Evolutionary conservation across 345 rosid genomes (phyloP), one percentile per base, ranked within the genome.

Genomic region (Cardamine chenopodiifolia): DNA sequence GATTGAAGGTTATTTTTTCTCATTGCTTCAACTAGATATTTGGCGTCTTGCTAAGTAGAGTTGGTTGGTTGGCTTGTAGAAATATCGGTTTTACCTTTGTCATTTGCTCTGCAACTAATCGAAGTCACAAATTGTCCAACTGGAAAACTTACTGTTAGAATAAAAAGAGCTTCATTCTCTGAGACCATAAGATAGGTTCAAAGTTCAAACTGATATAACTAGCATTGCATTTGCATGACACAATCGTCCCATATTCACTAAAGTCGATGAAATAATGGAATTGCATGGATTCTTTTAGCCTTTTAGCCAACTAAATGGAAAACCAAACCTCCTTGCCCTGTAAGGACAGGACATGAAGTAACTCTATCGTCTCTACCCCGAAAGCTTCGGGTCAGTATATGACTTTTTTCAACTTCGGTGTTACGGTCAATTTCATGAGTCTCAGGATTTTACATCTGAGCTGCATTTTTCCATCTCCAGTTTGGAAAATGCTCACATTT

Each of bases 261-360:
- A 76, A 67, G 69, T 68, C 23, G 37, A 69, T 69, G 58, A 54
- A 45, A 71, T 64, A 65, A 70, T 63, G 71, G 47, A 18, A 52
- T 56, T 77, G 39, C 65, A 77, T 77, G 48, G 19, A 64, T 66
- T 64, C 76, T 77, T 57, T 64, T 77, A 77, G 75, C 75, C 80
- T n/a, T n/a, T n/a, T n/a, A n/a, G n/a, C n/a, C n/a, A n/a, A n/a
- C n/a, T n/a, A n/a, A n/a, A n/a, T n/a, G n/a, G n/a, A n/a, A n/a
- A 62, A 62, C 45, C 59, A 66, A 66, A 75, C 62, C 48, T 61
- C 74, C 31, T 44, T 62, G 37, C 57, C 52, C 17, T 60, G 62
- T 68, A 76, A 76, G 79, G 59, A 53, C 68, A 71, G 68, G 76
- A 58, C 57, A 62, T 65, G 63, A 77, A 77, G 76, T 77, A 48